A percentile compares a stretch with the other conserved stretches of the same genome.
Evolutionary conservation across 2,329 filamentous ascomycete species (phyloP).

Genomic region (Mycosphaerella sp.): DNA sequence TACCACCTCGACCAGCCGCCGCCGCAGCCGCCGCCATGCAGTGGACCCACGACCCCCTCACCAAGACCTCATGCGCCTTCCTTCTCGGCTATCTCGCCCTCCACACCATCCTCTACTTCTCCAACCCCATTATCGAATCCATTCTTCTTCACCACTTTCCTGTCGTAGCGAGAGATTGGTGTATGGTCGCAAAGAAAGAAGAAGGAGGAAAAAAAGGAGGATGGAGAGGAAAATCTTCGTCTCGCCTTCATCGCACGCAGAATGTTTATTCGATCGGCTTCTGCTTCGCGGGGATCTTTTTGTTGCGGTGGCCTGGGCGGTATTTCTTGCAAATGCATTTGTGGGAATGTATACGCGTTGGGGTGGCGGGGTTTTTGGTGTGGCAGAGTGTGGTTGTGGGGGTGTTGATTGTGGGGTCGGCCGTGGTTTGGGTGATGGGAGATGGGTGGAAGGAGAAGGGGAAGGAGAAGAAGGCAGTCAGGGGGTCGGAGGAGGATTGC

Average conservation of each 20-base stretch:
- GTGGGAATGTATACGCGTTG: neutral
- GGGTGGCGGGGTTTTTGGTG: neutral
- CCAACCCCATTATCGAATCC: neutral
- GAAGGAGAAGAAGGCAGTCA: too few relatives aligned
- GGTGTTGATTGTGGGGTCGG: neutral
- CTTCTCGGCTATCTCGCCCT: neutral
- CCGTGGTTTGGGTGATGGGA: neutral
- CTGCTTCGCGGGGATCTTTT: neutral
- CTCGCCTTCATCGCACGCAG: neutral
- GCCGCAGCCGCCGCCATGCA: neutral
- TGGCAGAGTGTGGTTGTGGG: neutral
- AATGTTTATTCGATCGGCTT: neutral
- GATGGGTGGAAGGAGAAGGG: too few relatives aligned
- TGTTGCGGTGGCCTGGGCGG: slow-evolving; percentile 2
- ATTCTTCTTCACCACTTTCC: neutral
- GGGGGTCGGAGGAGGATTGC: too few relatives aligned
- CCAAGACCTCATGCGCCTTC: neutral
- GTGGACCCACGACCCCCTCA: neutral
- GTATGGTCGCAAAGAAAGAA: neutral
- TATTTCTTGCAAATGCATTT: neutral
- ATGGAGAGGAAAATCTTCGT: neutral
- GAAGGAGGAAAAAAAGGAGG: too few relatives aligned
- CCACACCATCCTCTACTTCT: neutral
- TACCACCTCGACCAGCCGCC: neutral
- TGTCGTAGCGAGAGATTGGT: neutral